These are phyloP conservation scores for Pseudogymnoascus sp. DNA, from an alignment of 2,329 filamentous ascomycete species.

Conservation along the genomic window DNA sequence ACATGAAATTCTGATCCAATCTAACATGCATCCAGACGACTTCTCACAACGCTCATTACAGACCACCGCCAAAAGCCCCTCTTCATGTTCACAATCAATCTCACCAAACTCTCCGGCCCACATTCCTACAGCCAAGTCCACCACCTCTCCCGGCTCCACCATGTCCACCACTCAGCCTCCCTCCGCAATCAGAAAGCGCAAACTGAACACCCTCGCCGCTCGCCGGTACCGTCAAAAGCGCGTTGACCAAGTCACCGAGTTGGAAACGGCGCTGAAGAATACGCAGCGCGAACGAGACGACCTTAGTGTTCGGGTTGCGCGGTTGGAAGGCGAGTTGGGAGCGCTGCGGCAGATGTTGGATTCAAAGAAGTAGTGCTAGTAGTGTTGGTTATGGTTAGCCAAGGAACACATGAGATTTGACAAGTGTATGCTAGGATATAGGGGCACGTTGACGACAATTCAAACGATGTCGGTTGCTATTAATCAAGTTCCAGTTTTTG, in stretches of 20 bases:
- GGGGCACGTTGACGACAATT: not conserved
- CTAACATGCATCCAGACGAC: not conserved
- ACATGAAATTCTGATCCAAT: not conserved
- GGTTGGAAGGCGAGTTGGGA: slow-evolving; percentile 57
- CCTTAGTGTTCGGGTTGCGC: slow-evolving; percentile 52
- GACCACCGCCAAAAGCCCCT: not conserved
- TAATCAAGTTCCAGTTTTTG: not conserved
- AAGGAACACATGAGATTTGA: not conserved
- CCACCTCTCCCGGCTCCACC: not conserved
- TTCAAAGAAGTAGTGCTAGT: slow-evolving; percentile 4
- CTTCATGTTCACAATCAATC: not conserved
- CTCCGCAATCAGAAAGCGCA: slow-evolving; percentile 42
- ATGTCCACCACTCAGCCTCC: slow-evolving; percentile 1
- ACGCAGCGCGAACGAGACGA: slow-evolving; percentile 57
- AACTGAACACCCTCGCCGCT: slow-evolving; percentile 63
- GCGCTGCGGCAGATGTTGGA: slow-evolving; percentile 46
- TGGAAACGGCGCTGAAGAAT: slow-evolving; percentile 52
- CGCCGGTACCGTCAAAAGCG: slow-evolving; percentile 64
- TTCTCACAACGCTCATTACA: slow-evolving; percentile 2
- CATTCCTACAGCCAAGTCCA: not conserved
- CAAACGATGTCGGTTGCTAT: slow-evolving; percentile 8
- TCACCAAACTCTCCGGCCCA: not conserved
- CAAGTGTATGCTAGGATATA: slow-evolving; percentile 1
- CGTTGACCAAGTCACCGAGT: slow-evolving; percentile 55
- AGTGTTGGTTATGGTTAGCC: slow-evolving; percentile 2